phyloP scores from a whole-genome alignment of 345 rosid genomes.

The Cardamine resedifolia region DNA sequence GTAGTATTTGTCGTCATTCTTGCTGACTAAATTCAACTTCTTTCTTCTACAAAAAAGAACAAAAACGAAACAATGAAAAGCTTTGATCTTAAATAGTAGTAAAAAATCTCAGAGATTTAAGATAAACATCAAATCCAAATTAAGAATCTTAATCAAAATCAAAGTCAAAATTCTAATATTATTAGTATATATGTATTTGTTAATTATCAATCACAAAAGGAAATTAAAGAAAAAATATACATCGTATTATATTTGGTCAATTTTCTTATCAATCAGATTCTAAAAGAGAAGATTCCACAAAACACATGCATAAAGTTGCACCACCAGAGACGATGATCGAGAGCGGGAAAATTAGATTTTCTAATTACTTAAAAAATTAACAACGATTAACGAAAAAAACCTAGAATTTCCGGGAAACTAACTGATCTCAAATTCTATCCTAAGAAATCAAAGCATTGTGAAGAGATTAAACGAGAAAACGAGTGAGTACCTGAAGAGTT shows the following conservation, averaged over 20 bases:
- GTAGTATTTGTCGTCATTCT: constrained; percentile 45
- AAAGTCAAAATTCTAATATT: not conserved
- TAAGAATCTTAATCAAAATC: not conserved
- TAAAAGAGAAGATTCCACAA: not conserved
- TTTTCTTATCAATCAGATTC: not conserved
- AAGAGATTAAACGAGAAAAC: not conserved
- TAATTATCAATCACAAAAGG: not conserved
- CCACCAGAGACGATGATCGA: constrained; percentile 13
- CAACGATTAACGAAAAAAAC: not conserved
- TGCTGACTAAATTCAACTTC: not conserved
- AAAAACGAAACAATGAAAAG: not conserved
- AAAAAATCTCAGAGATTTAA: not conserved
- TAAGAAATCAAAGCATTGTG: not conserved
- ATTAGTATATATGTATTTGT: not conserved
- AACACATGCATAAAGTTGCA: constrained; percentile 36
- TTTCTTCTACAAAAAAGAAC: not conserved
- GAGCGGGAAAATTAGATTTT: not conserved
- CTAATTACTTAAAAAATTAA: not conserved
- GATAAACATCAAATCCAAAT: not conserved
- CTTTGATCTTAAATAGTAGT: not conserved
- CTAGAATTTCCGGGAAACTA: not conserved
- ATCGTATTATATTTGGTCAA: not conserved
- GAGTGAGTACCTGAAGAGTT: constrained; percentile 27
- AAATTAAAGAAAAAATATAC: not conserved
- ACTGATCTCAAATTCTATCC: not conserved